Evolutionary conservation across 441 rosid genomes (phyloP), one percentile per base, ranked within the genome.

Genomic region (Pelargonium fulgidum): DNA sequence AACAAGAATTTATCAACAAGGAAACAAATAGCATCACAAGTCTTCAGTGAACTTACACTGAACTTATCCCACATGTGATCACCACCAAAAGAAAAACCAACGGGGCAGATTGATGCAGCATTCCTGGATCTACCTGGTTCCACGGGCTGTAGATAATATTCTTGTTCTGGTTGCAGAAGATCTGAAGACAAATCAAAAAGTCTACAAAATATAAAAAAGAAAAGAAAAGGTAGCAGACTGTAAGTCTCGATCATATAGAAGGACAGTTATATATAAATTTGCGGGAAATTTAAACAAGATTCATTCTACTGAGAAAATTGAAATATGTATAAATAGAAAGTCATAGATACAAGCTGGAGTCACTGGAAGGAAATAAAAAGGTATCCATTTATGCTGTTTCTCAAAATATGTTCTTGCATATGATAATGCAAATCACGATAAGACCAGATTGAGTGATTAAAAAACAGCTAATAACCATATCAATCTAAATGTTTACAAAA

Each of bases 11-110:
- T 22, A 22, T 22, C n/a, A n/a, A n/a, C 22, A 62, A 7, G 11
- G 54, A 48, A 48, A 50, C 62, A n/a, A 48, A 47, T 45, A 19
- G 42, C 11, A 20, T 41, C 52, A 58, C 14, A 63, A 48, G 26
- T 66, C 68, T 62, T 61, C 47, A 72, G 61, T 59, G 67, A 73
- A 87, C 97, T 92, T 87, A 94, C 98, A 70, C 88, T 87, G 77
- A 94, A 89, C 24, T 88, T 84, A 77, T 95, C 98, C 99, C 99
- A 92, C 83, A 95, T 75, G 84, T 92, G 98, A 74, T 88, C 92
- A 80, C 87, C 96, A 36, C 98, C 95, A 65, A 90, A 95, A 73
- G 82, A 22, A 79, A 90, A 95, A 78, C 86, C 93, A 64, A 85
- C 96, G 54, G 97, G 88, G 80, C 89, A 90, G 24, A 22, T 22